A percentile compares a stretch with the other conserved stretches of the same genome.
phyloP scores from a whole-genome alignment of 2,329 filamentous ascomycete species.

The Huntiella savannae region DNA sequence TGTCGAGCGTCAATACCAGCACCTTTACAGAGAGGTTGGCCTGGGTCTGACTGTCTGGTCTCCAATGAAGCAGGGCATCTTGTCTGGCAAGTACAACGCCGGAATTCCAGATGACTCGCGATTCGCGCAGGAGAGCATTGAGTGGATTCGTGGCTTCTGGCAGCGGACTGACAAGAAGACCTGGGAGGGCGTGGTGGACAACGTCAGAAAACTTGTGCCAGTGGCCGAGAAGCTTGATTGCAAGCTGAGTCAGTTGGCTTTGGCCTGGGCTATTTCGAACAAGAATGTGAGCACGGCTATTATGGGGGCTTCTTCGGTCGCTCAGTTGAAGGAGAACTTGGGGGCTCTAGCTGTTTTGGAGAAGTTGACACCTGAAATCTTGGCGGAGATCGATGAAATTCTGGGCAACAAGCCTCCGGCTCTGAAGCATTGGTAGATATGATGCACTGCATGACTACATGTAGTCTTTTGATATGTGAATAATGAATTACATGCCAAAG shows the following conservation, averaged over 20 bases:
- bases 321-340: slow-evolving; percentile 42
- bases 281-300: slow-evolving; percentile 42
- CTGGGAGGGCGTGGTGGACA: slow-evolving; percentile 37
- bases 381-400: slow-evolving; percentile 40
- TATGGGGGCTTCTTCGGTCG: slow-evolving; percentile 36
- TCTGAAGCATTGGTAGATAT: no score
- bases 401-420: slow-evolving; percentile 37
- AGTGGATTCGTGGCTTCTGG: slow-evolving; percentile 35
- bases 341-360: slow-evolving; percentile 32
- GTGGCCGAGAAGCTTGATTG: slow-evolving; percentile 47
- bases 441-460: no score
- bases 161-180: slow-evolving; percentile 29
- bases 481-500: no score
- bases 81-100: slow-evolving; percentile 50
- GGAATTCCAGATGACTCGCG: slow-evolving; percentile 41
- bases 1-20: slow-evolving; percentile 43
- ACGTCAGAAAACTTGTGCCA: slow-evolving; percentile 38
- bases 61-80: slow-evolving; percentile 36
- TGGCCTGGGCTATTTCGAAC: slow-evolving; percentile 45
- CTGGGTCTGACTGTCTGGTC: slow-evolving; percentile 45
- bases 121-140: slow-evolving; percentile 33
- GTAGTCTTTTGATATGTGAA: no score
- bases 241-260: slow-evolving; percentile 34
- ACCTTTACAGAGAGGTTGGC: slow-evolving; percentile 39
- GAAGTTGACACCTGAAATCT: slow-evolving; percentile 37